These are phyloP conservation scores for Sanghuangporus baumii DNA, from an alignment of 1,284 basidiomycete genomes.

Conservation along the genomic window DNA sequence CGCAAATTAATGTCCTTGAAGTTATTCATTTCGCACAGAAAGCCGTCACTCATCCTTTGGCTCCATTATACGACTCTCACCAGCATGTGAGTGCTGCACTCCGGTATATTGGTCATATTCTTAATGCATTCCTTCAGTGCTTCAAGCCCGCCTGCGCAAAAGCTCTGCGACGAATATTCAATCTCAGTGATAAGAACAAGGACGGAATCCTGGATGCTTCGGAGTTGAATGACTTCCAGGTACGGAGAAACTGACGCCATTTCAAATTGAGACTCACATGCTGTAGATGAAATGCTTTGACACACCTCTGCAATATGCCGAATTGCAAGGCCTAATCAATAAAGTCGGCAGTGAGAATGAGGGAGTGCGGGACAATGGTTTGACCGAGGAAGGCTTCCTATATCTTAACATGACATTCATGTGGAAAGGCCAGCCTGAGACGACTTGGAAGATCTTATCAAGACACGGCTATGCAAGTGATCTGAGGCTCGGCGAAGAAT, in stretches of 20 bases:
- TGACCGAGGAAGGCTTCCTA: slow-evolving; percentile 92
- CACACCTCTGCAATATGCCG: slow-evolving; percentile 86
- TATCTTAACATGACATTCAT: slow-evolving; percentile 97
- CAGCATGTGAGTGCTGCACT: slow-evolving; percentile 66
- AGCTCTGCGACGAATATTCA: slow-evolving; percentile 92
- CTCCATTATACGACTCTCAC: slow-evolving; percentile 94
- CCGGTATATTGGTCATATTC: slow-evolving; percentile 1
- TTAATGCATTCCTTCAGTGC: slow-evolving; percentile 43
- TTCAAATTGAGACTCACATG: slow-evolving; percentile 8
- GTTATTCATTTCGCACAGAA: slow-evolving; percentile 99
- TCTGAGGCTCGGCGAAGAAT: slow-evolving; percentile 82
- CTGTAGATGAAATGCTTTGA: slow-evolving; percentile 77
- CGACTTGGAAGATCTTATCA: slow-evolving; percentile 95
- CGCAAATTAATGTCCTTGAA: slow-evolving; percentile 91
- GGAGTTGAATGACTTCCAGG: slow-evolving; percentile 97
- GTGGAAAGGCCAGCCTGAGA: slow-evolving; percentile 92
- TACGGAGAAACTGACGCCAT: slow-evolving; percentile 29
- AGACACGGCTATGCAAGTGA: slow-evolving; percentile 97
- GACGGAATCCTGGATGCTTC: slow-evolving; percentile 87
- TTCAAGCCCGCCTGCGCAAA: slow-evolving; percentile 90
- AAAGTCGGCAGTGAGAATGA: slow-evolving; percentile 75
- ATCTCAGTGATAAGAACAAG: slow-evolving; percentile 92
- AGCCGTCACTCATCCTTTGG: slow-evolving; percentile 95
- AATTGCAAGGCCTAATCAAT: slow-evolving; percentile 87
- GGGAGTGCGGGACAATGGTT: slow-evolving; percentile 64